phyloP scores from a whole-genome alignment of 1,284 basidiomycete species.

The Trichosporon sp. region DNA sequence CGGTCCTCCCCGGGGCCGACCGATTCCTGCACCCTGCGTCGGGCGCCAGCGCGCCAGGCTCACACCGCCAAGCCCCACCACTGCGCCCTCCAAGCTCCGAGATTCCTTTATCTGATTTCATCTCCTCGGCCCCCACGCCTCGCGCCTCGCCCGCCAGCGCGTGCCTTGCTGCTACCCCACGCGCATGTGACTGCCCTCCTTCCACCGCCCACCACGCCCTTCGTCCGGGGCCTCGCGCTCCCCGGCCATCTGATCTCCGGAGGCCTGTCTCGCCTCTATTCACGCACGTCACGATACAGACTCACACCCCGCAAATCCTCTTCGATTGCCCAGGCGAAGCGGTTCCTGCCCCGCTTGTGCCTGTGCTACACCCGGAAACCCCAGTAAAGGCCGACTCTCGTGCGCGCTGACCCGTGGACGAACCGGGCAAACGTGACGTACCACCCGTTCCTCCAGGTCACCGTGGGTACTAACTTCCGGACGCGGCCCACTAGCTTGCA shows the following conservation, averaged over 20 bases:
- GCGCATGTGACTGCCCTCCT: not conserved
- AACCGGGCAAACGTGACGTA: not conserved
- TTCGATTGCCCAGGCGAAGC: not conserved
- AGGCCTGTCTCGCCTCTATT: not conserved
- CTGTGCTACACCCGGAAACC: not conserved
- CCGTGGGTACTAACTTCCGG: not conserved
- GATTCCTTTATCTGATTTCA: not conserved
- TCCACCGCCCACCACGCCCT: not conserved
- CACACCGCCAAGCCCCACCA: not conserved
- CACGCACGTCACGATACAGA: not conserved
- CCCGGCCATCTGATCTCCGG: not conserved
- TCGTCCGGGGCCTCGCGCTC: not conserved
- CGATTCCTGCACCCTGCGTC: not conserved
- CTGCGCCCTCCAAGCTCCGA: not conserved
- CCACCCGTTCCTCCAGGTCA: no score
- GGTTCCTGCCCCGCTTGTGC: not conserved
- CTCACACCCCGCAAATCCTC: not conserved
- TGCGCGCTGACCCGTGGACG: not conserved
- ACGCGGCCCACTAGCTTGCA: not conserved
- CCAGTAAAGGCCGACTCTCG: no score
- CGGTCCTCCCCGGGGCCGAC: slow-evolving; percentile 5
- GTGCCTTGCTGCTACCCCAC: not conserved
- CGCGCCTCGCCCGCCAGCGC: no score
- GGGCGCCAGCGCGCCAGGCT: not conserved
- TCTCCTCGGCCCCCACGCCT: not conserved